Conservation (phyloP, 2,329 filamentous ascomycete genomes). For the Trichoderma polysporum region DNA sequence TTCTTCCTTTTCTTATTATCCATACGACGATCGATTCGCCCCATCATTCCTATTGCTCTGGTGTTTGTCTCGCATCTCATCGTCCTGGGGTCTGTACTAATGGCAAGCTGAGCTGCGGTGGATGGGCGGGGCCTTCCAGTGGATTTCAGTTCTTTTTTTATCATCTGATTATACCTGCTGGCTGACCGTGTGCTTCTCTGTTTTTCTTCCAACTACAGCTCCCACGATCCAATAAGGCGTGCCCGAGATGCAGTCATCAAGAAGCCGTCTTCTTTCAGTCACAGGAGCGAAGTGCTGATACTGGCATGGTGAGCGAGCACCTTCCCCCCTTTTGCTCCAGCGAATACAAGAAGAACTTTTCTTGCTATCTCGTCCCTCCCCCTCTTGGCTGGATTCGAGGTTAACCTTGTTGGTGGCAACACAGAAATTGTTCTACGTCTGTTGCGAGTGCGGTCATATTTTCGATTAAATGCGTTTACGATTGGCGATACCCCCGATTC, state of each 20-base stretch:
- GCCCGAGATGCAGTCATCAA: conserved; percentile 78
- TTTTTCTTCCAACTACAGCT: conserved; percentile 61
- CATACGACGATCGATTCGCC: neutral
- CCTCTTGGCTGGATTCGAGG: neutral
- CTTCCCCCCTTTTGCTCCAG: neutral
- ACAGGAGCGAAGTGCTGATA: conserved; percentile 93
- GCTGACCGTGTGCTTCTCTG: conserved; percentile 45
- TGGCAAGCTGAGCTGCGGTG: neutral
- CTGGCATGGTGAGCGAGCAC: conserved; percentile 81
- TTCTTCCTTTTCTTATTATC: neutral
- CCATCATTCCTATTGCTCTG: neutral
- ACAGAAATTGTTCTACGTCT: conserved; percentile 93
- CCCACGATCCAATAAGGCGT: conserved; percentile 81
- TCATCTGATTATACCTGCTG: conserved; percentile 33
- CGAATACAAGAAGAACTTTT: neutral
- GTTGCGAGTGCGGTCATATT: conserved; percentile 89
- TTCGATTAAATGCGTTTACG: conserved; percentile 53
- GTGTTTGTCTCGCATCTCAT: neutral
- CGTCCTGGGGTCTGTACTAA: neutral
- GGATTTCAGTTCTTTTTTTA: conserved; percentile 29
- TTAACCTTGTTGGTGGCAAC: neutral
- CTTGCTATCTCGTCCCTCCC: neutral
- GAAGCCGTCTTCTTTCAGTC: conserved; percentile 99
- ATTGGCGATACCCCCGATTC: conserved; percentile 28
- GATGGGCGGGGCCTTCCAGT: conserved; percentile 22